Evolutionary conservation across 495 filamentous ascomycete genomes (phyloP).

Genomic region (Xylaria palmicola): DNA sequence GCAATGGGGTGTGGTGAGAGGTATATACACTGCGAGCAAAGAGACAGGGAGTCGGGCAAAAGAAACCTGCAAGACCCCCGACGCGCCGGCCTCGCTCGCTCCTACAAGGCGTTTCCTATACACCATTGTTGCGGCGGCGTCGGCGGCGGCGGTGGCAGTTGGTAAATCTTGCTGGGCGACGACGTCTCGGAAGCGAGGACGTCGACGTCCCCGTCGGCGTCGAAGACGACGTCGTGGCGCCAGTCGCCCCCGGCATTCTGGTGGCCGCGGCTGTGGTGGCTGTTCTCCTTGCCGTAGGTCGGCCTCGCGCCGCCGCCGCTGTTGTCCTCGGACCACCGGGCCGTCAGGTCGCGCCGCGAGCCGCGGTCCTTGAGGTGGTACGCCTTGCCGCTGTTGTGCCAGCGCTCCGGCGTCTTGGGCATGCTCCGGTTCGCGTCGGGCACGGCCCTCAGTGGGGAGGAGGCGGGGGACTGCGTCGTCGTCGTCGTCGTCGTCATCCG

Average conservation of each 20-base stretch:
- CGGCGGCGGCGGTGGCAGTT: neutral
- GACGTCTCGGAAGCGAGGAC: neutral
- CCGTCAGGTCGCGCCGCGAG: neutral
- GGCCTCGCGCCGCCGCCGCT: neutral
- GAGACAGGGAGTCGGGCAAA: too few species aligned
- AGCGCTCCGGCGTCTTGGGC: constrained; percentile 33
- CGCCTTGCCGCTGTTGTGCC: constrained; percentile 17
- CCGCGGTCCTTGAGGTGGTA: constrained; percentile 18
- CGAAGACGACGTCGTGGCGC: neutral
- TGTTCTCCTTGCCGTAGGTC: constrained; percentile 12
- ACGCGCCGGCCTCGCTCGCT: too few species aligned
- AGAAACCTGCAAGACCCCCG: too few species aligned
- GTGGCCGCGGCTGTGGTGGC: too few species aligned
- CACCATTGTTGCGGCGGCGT: neutral
- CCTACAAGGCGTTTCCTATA: constrained; percentile 15
- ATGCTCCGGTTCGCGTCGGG: constrained; percentile 41
- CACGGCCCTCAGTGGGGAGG: constrained; percentile 30
- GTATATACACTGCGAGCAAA: too few species aligned
- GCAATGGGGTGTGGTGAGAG: too few species aligned
- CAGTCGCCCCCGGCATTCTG: too few species aligned
- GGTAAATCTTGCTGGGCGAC: neutral
- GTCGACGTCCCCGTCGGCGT: constrained; percentile 3
- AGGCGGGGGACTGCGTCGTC: neutral
- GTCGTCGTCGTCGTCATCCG: neutral
- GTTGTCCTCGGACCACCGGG: neutral